Percentiles rank a stretch among this genome's conserved stretches.
These are phyloP conservation scores for Aureobasidium vineae DNA, from an alignment of 2,329 filamentous ascomycete species.

Conservation along the genomic window DNA sequence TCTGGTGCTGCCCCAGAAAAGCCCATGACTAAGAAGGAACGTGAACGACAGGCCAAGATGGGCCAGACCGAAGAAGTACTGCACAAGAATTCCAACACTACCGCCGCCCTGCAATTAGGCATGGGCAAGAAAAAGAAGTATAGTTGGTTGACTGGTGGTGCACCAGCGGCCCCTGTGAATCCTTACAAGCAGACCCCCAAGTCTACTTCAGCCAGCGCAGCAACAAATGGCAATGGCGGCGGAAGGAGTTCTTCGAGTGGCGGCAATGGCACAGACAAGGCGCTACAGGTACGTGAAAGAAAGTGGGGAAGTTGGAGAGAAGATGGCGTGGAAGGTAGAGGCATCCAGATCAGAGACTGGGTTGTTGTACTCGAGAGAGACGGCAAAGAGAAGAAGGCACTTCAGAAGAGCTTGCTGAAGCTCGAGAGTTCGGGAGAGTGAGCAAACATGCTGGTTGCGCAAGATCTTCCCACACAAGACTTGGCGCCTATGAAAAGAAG, in stretches of 20 bases:
- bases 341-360: constrained; percentile 83
- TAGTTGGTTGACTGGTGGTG: constrained; percentile 67
- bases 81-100: constrained; percentile 79
- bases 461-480: neutral
- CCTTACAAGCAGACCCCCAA: constrained; percentile 36
- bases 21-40: constrained; percentile 81
- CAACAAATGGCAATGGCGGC: neutral
- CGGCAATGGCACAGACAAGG: constrained; percentile 19
- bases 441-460: neutral
- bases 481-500: neutral
- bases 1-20: constrained; percentile 57
- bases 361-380: constrained; percentile 76
- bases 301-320: constrained; percentile 56
- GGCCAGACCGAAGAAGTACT: constrained; percentile 70
- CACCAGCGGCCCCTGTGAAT: constrained; percentile 56
- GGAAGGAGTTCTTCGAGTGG: constrained; percentile 9
- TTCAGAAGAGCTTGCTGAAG: constrained; percentile 53
- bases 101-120: constrained; percentile 73
- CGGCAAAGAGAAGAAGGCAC: constrained; percentile 62
- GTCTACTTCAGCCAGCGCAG: constrained; percentile 23
- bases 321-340: constrained; percentile 69
- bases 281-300: constrained; percentile 31
- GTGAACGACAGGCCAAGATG: constrained; percentile 72
- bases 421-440: constrained; percentile 23
- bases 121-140: constrained; percentile 67